Base-by-base conservation (phyloP, 345 rosid genomes). In the Raphanus sativus region DNA sequence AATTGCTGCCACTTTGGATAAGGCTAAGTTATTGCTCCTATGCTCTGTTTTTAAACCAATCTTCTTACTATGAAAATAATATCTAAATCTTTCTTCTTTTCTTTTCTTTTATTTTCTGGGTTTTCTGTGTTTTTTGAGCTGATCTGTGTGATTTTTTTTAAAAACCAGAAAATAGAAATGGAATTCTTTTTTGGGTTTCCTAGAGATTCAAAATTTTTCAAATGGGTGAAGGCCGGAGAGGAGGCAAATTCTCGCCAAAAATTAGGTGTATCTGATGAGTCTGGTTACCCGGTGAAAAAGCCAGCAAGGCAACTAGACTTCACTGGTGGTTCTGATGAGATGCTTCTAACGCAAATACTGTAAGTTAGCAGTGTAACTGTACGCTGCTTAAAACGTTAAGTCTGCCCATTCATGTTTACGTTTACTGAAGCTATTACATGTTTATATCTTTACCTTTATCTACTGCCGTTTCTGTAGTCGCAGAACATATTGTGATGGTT, bases 221-320 rank as follows among this genome's bases (percentile, higher is more conserved):
- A 85, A 90, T 92, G 97, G 90, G 84, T 74, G 93, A 89, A 61
- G 89, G 87, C 21, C 79, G 52, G 3, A 91, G 87, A 75, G 96
- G 81, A 81, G 80, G 84, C 56, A 88, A 88, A 74, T 84, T 87
- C 89, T 89, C 90, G 86, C 87, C 90, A 75, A 84, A 85, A 79
- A 89, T 80, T 65, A 58, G 89, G 84, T 78, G 71, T 86, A 62
- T 92, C 86, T 11, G 94, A 86, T 13, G 65, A 71, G 65, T 79
- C 61, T 45, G 76, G 61, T 65, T 72, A 83, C 25, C 93, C 90
- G 73, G 76, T 85, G 8, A 90, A 86, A 88, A 90, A 85, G 84
- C 89, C 89, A 4, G 99, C 94, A 0, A 74, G 98, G 86, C 99
- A 95, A 84, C 96, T 95, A 65, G 96, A 92, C 89, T 95, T 95